Base-by-base conservation (phyloP, 345 rosid species). In the Combretum micranthum region DNA sequence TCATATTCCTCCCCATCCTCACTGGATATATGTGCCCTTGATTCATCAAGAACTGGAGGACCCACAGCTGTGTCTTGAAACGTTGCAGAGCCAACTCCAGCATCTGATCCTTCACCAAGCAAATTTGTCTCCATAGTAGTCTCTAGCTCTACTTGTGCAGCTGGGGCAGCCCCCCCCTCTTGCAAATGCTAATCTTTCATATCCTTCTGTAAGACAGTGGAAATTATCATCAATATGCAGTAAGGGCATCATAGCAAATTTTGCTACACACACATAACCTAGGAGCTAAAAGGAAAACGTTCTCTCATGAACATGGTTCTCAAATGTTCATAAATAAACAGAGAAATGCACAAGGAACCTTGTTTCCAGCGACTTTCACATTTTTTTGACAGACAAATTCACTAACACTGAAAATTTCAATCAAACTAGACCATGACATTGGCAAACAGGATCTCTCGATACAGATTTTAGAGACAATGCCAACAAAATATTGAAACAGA, bases 161-260 rank as follows among this genome's bases (percentile, higher is more conserved):
- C 42, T 15, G 42, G 26, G 26, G 70, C 56, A 54, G 68, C 57
- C 73, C 52, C 80, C 77, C 20, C 55, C 83, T 75, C 74, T 81
- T 44, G 81, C 83, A 59, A 61, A 60, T 68, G 85, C 83, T 56
- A 89, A 71, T 66, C 73, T 80, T 65, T 89, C 99, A 63, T 80
- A 89, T 72, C 89, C 90, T 68, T 93, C 99, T 89, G 77, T 42
- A 67, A 65, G 39, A 32, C 9, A 32, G 39, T 32, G 39, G 9
- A 32, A 32, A 32, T 32, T 32, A 25, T 7, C 39, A 32, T 32
- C 9, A 32, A 32, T 32, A 32, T 32, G 39, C 7, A 32, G 39
- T 11, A 32, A 5, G 39, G 9, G 39, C 9, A 32, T 32, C 1
- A 7, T 32, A 4, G 39, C 39, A 32, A 32, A 32, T 32, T 5